These are phyloP conservation scores for Microdochium trichocladiopsis DNA, from an alignment of 2,329 filamentous ascomycete species.

Conservation along the genomic window DNA sequence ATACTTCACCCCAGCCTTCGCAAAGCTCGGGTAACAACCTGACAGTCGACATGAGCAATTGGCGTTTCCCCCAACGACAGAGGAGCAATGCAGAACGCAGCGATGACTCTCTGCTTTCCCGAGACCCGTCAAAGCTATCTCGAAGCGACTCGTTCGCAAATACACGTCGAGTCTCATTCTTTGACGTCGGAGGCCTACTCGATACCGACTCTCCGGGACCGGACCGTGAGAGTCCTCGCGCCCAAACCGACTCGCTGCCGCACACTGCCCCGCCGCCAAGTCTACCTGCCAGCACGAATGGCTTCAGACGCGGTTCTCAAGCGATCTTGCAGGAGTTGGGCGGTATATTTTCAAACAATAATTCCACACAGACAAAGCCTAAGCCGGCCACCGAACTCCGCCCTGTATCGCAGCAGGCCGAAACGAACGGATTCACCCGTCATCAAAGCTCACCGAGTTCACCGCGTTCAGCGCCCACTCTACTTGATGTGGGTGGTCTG, in stretches of 20 bases:
- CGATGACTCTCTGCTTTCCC: conserved; percentile 34
- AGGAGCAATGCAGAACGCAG: conserved; percentile 29
- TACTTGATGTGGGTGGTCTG: conserved; percentile 33
- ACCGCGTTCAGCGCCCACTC: conserved; percentile 16
- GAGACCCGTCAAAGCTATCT: conserved; percentile 26
- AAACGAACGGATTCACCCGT: conserved; percentile 22
- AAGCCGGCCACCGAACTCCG: conserved; percentile 35
- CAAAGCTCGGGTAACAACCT: conserved; percentile 25
- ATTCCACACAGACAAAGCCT: conserved; percentile 19
- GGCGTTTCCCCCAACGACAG: conserved; percentile 38
- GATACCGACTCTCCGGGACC: conserved; percentile 37
- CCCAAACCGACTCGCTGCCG: conserved; percentile 29
- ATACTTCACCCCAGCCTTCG: conserved; percentile 21
- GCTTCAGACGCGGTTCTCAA: conserved; percentile 46
- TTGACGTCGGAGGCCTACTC: conserved; percentile 75
- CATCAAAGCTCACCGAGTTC: conserved; percentile 20
- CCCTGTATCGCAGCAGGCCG: conserved; percentile 34
- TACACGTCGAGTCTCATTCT: conserved; percentile 65
- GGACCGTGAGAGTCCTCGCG: conserved; percentile 33
- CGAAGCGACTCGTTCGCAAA: conserved; percentile 33
- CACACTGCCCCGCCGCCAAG: conserved; percentile 32
- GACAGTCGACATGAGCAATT: conserved; percentile 32
- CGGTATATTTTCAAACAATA: conserved; percentile 35
- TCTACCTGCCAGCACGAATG: conserved; percentile 33
- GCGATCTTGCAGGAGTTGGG: conserved; percentile 53